phyloP scores from a whole-genome alignment of 345 rosid species.

The Trapa bicornis region DNA sequence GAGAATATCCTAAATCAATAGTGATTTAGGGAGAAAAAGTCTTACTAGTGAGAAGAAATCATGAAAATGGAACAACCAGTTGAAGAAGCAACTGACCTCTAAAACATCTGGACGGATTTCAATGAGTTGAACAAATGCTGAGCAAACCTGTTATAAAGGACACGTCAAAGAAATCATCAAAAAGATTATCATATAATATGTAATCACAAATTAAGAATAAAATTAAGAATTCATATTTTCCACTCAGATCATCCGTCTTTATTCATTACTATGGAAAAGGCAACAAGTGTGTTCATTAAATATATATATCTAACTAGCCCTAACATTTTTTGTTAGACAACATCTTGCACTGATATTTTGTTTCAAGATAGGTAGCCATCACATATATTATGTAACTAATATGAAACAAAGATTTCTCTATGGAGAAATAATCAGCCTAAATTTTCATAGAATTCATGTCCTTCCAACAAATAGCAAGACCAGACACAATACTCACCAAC shows the following conservation, averaged over 20 bases:
- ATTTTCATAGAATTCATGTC: no score
- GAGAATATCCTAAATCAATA: no score
- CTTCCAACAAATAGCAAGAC: neutral
- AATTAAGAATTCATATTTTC: no score
- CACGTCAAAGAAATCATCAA: neutral
- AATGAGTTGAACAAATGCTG: slow-evolving; percentile 82
- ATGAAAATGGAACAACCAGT: neutral
- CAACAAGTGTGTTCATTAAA: neutral
- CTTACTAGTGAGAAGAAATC: neutral
- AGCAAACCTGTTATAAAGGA: slow-evolving; percentile 53
- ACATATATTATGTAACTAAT: neutral
- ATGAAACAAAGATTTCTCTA: neutral
- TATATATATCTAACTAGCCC: neutral
- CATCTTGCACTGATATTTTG: neutral
- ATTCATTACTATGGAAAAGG: no score
- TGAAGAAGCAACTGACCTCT: slow-evolving; percentile 36
- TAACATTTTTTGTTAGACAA: no score
- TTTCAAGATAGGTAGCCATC: neutral
- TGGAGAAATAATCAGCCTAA: no score
- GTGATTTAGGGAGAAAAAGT: neutral
- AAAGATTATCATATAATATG: no score
- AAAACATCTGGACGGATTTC: slow-evolving; percentile 64
- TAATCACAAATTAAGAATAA: neutral
- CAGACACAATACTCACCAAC: slow-evolving; percentile 30
- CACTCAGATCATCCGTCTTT: no score